Evolutionary conservation across 2,329 filamentous ascomycete genomes (phyloP), one percentile per base, ranked within the genome.

Genomic region (Chaetomiaceae sp.): DNA sequence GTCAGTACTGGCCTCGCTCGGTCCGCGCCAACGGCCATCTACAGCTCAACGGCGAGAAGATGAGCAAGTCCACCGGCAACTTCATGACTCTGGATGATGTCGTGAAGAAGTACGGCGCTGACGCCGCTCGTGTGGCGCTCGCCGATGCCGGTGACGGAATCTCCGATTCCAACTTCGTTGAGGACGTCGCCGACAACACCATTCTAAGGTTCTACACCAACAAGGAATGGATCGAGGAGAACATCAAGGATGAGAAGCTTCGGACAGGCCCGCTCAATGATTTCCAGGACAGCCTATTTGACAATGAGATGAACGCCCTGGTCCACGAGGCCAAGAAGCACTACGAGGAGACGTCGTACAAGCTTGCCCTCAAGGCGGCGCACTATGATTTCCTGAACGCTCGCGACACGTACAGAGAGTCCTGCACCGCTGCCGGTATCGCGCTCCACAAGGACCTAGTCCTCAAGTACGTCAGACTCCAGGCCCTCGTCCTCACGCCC

Each of bases 1-100:
- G 82, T 54, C 82, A 92, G 69, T 95, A 90, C 76, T 96, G 92
- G 90, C 94, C 94, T 10, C 81, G 80, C 47, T 85, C 85, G 58
- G 80, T 97, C 61, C 87, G 94, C 60, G 85, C 88, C 58, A 99
- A 99, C 67, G 94, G 94, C 1, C 92, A 97, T 73, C 74, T 97
- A 65, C 83, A 95, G 70, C 78, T 99, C 59, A 99, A 99, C 69
- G 92, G 92, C 45, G 89, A 96, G 69, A 99, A 99, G 81, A 99
- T 99, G 94, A 87, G 85, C 69, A 99, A 99, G 77, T 92, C 87
- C 49, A 96, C 91, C 0, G 94, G 94, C 58, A 99, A 97, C 75
- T 99, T 99, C 77, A 79, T 99, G 69, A 97, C 94, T 10, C 77
- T 97, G 48, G 81, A 85, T 49, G 89, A 96, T 58, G 81, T 91